Evolutionary conservation across 2,329 filamentous ascomycete genomes (phyloP), one percentile per base, ranked within the genome.

Genomic region (Gliomastix tumulicola): DNA sequence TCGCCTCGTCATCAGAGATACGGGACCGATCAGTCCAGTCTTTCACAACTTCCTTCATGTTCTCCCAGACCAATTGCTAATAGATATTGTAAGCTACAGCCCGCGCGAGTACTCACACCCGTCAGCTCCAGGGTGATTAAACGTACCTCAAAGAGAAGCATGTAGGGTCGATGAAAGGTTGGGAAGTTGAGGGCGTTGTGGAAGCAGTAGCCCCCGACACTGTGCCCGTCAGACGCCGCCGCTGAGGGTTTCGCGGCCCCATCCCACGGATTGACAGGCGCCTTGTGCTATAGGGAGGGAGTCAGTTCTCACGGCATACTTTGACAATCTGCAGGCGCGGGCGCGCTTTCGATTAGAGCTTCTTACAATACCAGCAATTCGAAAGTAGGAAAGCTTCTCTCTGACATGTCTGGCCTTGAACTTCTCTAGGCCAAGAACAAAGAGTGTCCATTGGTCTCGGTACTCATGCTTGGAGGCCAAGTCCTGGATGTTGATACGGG

Each of bases 131-230:
- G n/a, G n/a, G n/a, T n/a, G n/a, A n/a, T n/a, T n/a, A n/a, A n/a
- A n/a, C n/a, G n/a, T n/a, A n/a, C n/a, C n/a, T 82, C 78, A 44
- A 64, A 78, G 9, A 82, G 59, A 8, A 74, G 66, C 38, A 82
- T 57, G 48, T 82, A 83, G 3, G 77, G 76, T 38, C 79, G 66
- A 64, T 84, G 81, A 80, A 80, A 84, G 7, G 73, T 63, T 22
- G 73, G 65, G 50, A 85, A 83, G 7, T 82, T 53, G 27, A 74
- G 71, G 2, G 72, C 72, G 10, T 63, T 67, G 55, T 84, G 81
- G 11, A 71, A 68, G 51, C 80, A 84, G 52, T 80, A 84, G 16
- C 43, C 69, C 74, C 32, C 62, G 49, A 37, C 57, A 9, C 13
- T 13, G 13, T 28, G 25, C 4, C 13, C 25, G n/a, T 16, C 25